Evolutionary conservation across 192 early-diverging fungal species (phyloP).

Genomic region (Entomortierella chlamydospora): DNA sequence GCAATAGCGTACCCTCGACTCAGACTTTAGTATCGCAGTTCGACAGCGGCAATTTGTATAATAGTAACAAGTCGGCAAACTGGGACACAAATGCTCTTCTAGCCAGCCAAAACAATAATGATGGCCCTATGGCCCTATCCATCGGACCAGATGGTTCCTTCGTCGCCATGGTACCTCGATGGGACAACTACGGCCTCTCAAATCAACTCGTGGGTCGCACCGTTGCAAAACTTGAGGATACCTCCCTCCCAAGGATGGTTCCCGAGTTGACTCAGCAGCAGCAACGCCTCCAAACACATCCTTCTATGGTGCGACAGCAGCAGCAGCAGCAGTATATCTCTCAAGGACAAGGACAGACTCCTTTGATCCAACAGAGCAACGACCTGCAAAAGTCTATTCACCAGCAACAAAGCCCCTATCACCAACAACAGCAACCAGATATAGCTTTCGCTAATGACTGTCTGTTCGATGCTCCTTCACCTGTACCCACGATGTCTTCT

Average conservation of each 20-base stretch:
- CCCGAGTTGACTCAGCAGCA: constrained; percentile 3
- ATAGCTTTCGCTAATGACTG: constrained; percentile 24
- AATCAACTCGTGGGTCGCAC: constrained; percentile 15
- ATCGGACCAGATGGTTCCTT: constrained; percentile 38
- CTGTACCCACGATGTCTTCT: constrained; percentile 34
- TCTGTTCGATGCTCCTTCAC: constrained; percentile 44
- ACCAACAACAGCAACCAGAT: constrained; percentile 21
- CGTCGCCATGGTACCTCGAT: constrained; percentile 24
- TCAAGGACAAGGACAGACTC: background rate
- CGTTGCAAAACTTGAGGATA: background rate
- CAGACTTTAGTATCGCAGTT: constrained; percentile 5
- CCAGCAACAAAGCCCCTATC: background rate
- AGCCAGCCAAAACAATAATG: constrained; percentile 6
- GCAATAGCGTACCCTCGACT: background rate
- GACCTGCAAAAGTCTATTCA: constrained; percentile 2
- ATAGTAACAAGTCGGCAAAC: background rate
- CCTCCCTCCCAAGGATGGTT: constrained; percentile 4
- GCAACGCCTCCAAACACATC: constrained; percentile 18
- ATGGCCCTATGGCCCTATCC: constrained; percentile 25
- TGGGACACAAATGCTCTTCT: constrained; percentile 26
- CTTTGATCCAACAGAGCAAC: constrained; percentile 3
- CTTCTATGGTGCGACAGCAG: constrained; percentile 9
- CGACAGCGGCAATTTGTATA: background rate
- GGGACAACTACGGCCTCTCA: constrained; percentile 33
- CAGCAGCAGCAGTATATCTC: background rate